Base-by-base conservation (phyloP, 2,329 filamentous ascomycete species). In the Sclerotinia nivalis region DNA sequence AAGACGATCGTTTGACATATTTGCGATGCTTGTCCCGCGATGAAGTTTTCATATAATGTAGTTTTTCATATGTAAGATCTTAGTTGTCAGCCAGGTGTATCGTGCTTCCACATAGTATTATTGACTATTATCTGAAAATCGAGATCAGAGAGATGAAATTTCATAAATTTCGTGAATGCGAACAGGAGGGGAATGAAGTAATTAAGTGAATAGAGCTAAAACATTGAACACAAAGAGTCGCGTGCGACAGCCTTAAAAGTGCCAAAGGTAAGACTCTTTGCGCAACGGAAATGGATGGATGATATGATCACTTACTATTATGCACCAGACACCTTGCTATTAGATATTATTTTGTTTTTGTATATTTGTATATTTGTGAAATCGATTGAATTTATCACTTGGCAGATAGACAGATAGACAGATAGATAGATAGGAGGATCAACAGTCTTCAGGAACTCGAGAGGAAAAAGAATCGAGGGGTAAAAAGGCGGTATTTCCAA, bases 1-100 rank as follows among this genome's bases (percentile, higher is more conserved):
- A 47, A 74, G 74, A 31, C 73, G 73, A 40, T 69, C 66, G 37
- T 59, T 60, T 18, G 66, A 66, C 31, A 61, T 45, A 40, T 59
- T 64, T 50, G 18, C 18, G 45, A 61, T 28, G 54, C 55, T 58
- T 58, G n/a, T 54, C 37, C n/a, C 22, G 9, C 12, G n/a, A 50
- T 13, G 22, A 28, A 50, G 18, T 37, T 58, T 22, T 58, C 10
- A 56, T 37, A 31, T 22, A 20, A n/a, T 10, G 55, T 58, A n/a
- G 34, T 56, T 43, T 43, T 43, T 43, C 20, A 13, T n/a, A n/a
- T 40, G 31, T 20, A n/a, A n/a, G 55, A 15, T 58, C n/a, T n/a
- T 20, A 8, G 31, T 40, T 37, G 28, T 50, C 43, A 62, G 34
- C 9, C n/a, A 34, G 25, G 43, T 62, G 20, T 62, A 15, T 50